A percentile compares a stretch with the other conserved stretches of the same genome.
These are phyloP conservation scores for Nyctanthes arbortristis DNA, from an alignment of 257 asterid species.

Conservation along the genomic window DNA sequence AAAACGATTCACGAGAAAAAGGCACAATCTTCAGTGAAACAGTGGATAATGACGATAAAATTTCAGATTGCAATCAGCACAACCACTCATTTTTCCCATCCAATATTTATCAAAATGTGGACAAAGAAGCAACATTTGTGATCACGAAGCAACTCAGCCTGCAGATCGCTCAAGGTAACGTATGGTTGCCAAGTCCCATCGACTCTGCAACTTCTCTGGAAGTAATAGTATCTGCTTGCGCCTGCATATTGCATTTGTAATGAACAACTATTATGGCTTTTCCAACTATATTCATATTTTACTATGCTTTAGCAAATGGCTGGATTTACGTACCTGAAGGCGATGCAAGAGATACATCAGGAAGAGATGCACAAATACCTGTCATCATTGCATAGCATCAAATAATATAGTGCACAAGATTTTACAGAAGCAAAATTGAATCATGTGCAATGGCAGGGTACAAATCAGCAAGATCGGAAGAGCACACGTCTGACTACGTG, in stretches of 20 bases:
- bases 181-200: slow-evolving; percentile 78
- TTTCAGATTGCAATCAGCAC: slow-evolving; percentile 1
- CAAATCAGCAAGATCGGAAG: neutral
- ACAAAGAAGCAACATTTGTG: neutral
- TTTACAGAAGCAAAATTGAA: slow-evolving; percentile 10
- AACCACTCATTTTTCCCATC: slow-evolving; percentile 3
- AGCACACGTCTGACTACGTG: no score
- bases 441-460: neutral
- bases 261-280: neutral
- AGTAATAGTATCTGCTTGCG: slow-evolving; percentile 80
- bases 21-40: slow-evolving; percentile 2
- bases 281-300: neutral
- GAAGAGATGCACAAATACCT: slow-evolving; percentile 99
- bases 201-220: slow-evolving; percentile 85
- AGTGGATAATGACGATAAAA: neutral
- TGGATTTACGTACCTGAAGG: slow-evolving; percentile 74
- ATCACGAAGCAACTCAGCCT: slow-evolving; percentile 21
- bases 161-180: slow-evolving; percentile 54
- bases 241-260: slow-evolving; percentile 52
- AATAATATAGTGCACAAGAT: neutral
- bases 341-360: slow-evolving; percentile 98
- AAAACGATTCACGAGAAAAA: slow-evolving; percentile 1
- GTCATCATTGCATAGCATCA: slow-evolving; percentile 32
- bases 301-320: slow-evolving; percentile 23
- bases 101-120: neutral